Evolutionary conservation across 768 basidiomycete species (phyloP).

Genomic region (Trametes gibbosa): DNA sequence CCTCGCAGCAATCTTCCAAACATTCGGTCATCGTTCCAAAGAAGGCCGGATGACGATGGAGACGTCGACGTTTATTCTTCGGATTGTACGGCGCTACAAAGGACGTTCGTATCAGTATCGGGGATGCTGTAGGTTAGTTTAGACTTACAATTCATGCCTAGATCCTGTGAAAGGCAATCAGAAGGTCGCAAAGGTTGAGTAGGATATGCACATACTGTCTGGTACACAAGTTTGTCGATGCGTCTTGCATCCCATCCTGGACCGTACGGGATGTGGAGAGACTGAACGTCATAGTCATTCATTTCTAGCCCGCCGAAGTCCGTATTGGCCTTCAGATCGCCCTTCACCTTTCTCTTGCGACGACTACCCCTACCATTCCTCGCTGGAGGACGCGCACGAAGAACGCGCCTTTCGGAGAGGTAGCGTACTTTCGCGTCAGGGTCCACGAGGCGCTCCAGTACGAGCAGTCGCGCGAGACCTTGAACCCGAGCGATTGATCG

Average conservation of each 20-base stretch:
- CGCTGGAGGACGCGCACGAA: slow-evolving; percentile 47
- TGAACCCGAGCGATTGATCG: slow-evolving; percentile 54
- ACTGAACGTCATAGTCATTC: slow-evolving; percentile 55
- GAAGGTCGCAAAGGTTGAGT: slow-evolving; percentile 18
- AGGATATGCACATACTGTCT: slow-evolving; percentile 36
- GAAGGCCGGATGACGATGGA: slow-evolving; percentile 65
- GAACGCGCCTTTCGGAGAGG: slow-evolving; percentile 43
- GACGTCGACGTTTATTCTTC: slow-evolving; percentile 55
- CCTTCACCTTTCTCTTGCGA: slow-evolving; percentile 45
- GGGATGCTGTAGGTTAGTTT: no score
- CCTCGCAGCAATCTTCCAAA: slow-evolving; percentile 62
- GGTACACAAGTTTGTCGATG: slow-evolving; percentile 56
- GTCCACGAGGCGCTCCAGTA: slow-evolving; percentile 54
- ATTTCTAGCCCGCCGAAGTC: slow-evolving; percentile 46
- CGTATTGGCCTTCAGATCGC: slow-evolving; percentile 49
- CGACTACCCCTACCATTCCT: slow-evolving; percentile 25
- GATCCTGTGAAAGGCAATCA: slow-evolving; percentile 37
- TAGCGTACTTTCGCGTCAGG: slow-evolving; percentile 44
- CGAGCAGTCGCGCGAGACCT: slow-evolving; percentile 60
- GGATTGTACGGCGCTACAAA: slow-evolving; percentile 55
- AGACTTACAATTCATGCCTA: slow-evolving; percentile 54
- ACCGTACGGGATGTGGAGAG: slow-evolving; percentile 60
- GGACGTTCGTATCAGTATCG: not conserved
- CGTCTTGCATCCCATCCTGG: slow-evolving; percentile 55
- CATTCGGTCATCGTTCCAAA: slow-evolving; percentile 58